Conservation (phyloP, 129 eudicot genomes). For the Chrysanthemum makinoi region DNA sequence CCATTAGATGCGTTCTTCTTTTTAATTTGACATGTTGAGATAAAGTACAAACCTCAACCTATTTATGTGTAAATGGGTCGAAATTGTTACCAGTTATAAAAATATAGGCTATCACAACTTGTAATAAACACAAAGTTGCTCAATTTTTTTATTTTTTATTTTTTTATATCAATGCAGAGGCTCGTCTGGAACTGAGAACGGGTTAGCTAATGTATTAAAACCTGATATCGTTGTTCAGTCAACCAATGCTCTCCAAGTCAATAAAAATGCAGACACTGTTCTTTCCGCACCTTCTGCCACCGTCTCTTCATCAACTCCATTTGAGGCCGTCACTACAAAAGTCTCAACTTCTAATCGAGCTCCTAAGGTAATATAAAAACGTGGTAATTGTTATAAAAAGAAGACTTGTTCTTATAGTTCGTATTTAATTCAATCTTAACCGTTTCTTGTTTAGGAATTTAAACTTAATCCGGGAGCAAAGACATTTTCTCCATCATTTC, state of each 20-base stretch:
- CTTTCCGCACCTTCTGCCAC: conserved; percentile 13
- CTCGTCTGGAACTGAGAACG: conserved; percentile 39
- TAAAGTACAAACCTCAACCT: too few species aligned
- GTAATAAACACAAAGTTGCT: conserved; percentile 6
- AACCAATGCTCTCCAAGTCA: conserved; percentile 15
- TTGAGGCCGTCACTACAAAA: conserved; percentile 37
- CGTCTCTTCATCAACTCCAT: conserved; percentile 38
- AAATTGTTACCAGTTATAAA: too few species aligned
- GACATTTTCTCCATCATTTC: conserved; percentile 66
- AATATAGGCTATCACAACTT: too few species aligned
- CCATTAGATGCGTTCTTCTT: too few species aligned
- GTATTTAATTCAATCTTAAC: neutral
- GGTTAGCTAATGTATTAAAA: conserved; percentile 27
- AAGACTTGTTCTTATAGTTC: neutral
- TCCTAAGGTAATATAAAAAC: conserved; percentile 47
- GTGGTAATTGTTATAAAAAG: neutral
- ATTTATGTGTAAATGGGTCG: neutral
- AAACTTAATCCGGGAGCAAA: conserved; percentile 93
- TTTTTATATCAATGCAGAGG: conserved; percentile 32
- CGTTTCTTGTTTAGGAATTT: conserved; percentile 43
- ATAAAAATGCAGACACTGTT: conserved; percentile 21
- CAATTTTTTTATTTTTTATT: neutral
- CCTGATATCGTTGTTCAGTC: conserved; percentile 20
- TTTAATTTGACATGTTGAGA: too few species aligned
- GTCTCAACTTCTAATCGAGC: conserved; percentile 36